These are phyloP conservation scores for Rhodotorula glutinis DNA, from an alignment of 1,284 basidiomycete genomes.

Conservation along the genomic window DNA sequence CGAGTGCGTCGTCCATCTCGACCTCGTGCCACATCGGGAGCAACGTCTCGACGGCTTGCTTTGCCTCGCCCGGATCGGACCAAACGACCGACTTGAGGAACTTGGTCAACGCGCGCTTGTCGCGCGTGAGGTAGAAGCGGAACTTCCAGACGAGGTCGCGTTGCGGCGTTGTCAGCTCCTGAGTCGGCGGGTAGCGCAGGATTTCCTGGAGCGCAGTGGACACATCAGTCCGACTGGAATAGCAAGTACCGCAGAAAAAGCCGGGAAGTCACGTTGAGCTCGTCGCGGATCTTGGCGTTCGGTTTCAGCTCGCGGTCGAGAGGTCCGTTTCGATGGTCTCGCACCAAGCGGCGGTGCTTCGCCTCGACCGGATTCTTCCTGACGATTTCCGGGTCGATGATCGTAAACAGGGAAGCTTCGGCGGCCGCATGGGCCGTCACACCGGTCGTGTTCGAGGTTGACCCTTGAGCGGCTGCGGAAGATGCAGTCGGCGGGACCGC, in stretches of 20 bases:
- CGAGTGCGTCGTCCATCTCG: conserved; percentile 92
- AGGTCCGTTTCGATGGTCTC: conserved; percentile 89
- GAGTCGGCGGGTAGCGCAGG: conserved; percentile 85
- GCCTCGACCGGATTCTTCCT: conserved; percentile 95
- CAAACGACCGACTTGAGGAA: conserved; percentile 98
- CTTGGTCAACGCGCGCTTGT: conserved; percentile 81
- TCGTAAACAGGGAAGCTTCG: conserved; percentile 65
- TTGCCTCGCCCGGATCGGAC: conserved; percentile 92
- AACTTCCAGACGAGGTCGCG: conserved; percentile 98
- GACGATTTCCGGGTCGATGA: conserved; percentile 84
- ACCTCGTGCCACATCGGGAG: conserved; percentile 96
- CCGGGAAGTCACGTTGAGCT: conserved; percentile 67
- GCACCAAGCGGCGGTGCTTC: conserved; percentile 89
- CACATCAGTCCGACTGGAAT: background rate
- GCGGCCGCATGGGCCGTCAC: conserved; percentile 31
- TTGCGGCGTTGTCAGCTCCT: conserved; percentile 80
- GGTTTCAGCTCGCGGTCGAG: conserved; percentile 95
- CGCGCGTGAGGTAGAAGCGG: conserved; percentile 88
- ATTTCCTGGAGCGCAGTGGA: conserved; percentile 63
- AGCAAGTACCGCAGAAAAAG: background rate
- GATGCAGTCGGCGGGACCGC: conserved; percentile 15
- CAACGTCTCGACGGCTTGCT: conserved; percentile 94
- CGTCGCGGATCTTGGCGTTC: conserved; percentile 86
- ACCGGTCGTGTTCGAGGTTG: conserved; percentile 39
- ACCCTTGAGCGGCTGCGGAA: conserved; percentile 18